Percentiles rank a stretch among this genome's conserved stretches.
Conservation (phyloP, 371 early-diverging fungal species). For the Capillidium rhysosporum region DNA sequence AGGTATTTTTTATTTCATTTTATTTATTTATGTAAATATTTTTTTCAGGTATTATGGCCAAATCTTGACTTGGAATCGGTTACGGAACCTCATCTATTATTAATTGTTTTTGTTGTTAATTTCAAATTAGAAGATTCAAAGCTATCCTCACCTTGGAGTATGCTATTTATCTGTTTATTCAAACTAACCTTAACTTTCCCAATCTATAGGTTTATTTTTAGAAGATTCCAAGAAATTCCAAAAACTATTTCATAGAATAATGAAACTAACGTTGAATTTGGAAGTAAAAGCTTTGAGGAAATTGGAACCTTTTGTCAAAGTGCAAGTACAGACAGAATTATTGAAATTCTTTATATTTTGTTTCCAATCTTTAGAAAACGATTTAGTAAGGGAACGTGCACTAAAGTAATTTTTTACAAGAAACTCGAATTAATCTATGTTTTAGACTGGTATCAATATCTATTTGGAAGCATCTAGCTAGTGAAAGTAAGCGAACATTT, state of each 20-base stretch:
- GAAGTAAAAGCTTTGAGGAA: not conserved
- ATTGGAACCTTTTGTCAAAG: not conserved
- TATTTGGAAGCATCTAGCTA: conserved; percentile 46
- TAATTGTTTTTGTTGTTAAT: not conserved
- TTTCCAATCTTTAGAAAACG: not conserved
- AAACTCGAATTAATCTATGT: too few species aligned
- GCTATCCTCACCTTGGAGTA: not conserved
- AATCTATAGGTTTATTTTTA: not conserved
- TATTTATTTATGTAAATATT: not conserved
- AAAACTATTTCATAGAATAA: not conserved
- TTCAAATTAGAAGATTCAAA: not conserved
- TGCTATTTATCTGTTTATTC: not conserved
- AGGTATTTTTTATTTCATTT: not conserved
- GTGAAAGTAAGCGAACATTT: conserved; percentile 20
- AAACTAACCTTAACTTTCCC: not conserved
- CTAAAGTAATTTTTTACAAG: not conserved
- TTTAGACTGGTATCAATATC: conserved; percentile 39
- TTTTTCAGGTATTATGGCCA: not conserved
- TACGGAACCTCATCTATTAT: not conserved
- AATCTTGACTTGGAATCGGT: not conserved
- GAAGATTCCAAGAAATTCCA: not conserved
- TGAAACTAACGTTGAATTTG: not conserved
- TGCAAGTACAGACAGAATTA: not conserved
- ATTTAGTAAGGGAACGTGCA: not conserved
- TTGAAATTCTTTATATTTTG: not conserved